Conservation (phyloP, 345 rosid genomes). For the Acer negundo region DNA sequence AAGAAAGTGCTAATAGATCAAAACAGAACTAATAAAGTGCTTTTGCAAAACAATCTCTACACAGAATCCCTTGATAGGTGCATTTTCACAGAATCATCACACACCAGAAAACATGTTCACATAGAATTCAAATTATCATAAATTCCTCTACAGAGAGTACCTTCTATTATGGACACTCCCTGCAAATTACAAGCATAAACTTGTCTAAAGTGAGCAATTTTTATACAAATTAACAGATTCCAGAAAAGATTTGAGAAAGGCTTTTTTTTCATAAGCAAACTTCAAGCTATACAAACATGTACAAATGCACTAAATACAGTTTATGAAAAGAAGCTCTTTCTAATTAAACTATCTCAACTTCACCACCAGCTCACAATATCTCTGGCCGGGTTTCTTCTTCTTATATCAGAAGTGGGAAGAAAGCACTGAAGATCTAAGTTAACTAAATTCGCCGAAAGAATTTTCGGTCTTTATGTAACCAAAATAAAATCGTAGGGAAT, state of each 20-base stretch:
- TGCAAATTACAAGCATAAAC: background rate
- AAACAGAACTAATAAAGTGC: no score
- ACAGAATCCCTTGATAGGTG: no score
- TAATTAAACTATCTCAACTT: slow-evolving; percentile 30
- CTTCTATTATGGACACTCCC: background rate
- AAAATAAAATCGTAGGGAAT: background rate
- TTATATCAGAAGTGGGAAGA: slow-evolving; percentile 22
- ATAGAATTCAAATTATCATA: background rate
- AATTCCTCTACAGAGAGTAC: background rate
- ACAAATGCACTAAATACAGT: slow-evolving; percentile 39
- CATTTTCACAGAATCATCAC: no score
- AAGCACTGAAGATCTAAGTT: slow-evolving; percentile 16
- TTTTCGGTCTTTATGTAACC: slow-evolving; percentile 27
- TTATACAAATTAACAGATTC: background rate
- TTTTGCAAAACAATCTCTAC: no score
- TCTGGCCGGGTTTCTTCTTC: slow-evolving; percentile 24
- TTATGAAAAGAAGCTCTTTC: slow-evolving; percentile 5
- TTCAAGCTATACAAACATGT: slow-evolving; percentile 42
- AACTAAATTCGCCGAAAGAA: slow-evolving; percentile 13
- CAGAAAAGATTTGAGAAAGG: background rate
- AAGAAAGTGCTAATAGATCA: no score
- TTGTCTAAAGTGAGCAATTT: background rate
- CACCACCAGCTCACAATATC: slow-evolving; percentile 29
- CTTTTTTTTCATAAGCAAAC: slow-evolving; percentile 8
- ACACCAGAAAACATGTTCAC: background rate